Percentiles rank a stretch among this genome's conserved stretches.
These are phyloP conservation scores for Peronospora farinosa DNA, from an alignment of 352 stramenopile species.

Conservation along the genomic window DNA sequence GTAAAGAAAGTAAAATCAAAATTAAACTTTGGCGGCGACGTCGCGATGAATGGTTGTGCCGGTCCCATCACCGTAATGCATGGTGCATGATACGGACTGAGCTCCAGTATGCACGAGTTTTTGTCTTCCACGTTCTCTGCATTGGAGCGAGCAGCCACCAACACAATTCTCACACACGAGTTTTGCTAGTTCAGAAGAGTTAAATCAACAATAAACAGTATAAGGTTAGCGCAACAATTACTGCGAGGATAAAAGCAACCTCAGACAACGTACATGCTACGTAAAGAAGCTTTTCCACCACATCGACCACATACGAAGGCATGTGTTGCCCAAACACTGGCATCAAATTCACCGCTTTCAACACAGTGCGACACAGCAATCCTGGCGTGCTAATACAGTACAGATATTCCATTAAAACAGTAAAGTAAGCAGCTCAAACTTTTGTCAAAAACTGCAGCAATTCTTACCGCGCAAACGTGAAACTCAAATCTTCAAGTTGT, in stretches of 20 bases:
- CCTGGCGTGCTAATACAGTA: slow-evolving; percentile 37
- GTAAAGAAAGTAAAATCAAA: slow-evolving; percentile 65
- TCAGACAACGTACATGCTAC: slow-evolving; percentile 31
- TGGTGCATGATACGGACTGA: slow-evolving; percentile 75
- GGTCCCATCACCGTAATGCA: slow-evolving; percentile 63
- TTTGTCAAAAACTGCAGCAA: slow-evolving; percentile 1
- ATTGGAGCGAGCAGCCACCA: slow-evolving; percentile 53
- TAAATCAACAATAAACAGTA: slow-evolving; percentile 1
- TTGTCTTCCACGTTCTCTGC: slow-evolving; percentile 27
- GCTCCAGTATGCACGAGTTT: slow-evolving; percentile 42
- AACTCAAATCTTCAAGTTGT: slow-evolving; percentile 46
- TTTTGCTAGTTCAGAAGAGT: slow-evolving; percentile 26
- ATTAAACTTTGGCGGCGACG: slow-evolving; percentile 33
- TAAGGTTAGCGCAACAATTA: neutral
- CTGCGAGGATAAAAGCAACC: neutral
- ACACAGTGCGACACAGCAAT: slow-evolving; percentile 44
- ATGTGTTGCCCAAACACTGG: slow-evolving; percentile 39
- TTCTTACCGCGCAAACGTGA: slow-evolving; percentile 43
- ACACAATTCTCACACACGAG: slow-evolving; percentile 71
- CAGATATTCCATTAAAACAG: slow-evolving; percentile 1
- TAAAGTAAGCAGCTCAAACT: slow-evolving; percentile 1
- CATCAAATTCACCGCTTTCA: slow-evolving; percentile 36
- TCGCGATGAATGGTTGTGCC: slow-evolving; percentile 50
- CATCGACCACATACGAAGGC: slow-evolving; percentile 33
- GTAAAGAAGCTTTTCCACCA: slow-evolving; percentile 41